Conservation (phyloP, 2,329 filamentous ascomycete genomes). For the Scolecobasidium constrictum region DNA sequence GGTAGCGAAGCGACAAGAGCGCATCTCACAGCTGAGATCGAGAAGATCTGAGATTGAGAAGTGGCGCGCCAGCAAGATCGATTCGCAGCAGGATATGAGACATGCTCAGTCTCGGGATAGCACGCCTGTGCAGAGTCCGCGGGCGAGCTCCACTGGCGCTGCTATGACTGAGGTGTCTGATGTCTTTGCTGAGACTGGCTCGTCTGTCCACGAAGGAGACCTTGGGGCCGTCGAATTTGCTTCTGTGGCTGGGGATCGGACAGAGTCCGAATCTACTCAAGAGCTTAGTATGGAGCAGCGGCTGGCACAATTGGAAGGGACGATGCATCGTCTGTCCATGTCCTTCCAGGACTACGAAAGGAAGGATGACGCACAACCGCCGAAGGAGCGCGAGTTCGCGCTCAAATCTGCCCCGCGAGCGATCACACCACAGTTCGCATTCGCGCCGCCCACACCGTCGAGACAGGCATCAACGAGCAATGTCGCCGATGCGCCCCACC, state of each 20-base stretch:
- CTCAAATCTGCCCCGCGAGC: slow-evolving; percentile 3
- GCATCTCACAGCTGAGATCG: neutral
- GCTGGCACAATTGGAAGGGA: slow-evolving; percentile 7
- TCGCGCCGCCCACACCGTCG: neutral
- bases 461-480: neutral
- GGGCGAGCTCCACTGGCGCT: neutral
- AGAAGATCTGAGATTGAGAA: slow-evolving; percentile 9
- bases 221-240: neutral
- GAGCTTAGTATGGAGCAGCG: slow-evolving; percentile 7
- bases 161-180: slow-evolving; percentile 3
- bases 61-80: slow-evolving; percentile 6
- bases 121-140: neutral
- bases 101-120: neutral
- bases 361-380: neutral
- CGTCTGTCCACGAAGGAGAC: slow-evolving; percentile 2
- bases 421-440: neutral
- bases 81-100: neutral
- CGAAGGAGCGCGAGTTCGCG: neutral
- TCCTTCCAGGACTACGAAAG: slow-evolving; percentile 3
- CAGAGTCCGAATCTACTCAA: neutral
- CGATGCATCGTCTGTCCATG: slow-evolving; percentile 2
- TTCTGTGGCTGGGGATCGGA: neutral
- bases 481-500: neutral
- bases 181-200: slow-evolving; percentile 5
- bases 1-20: neutral